Percentiles rank a stretch among this genome's conserved stretches.
Conservation (phyloP, 768 basidiomycete species). For the Rhizopogon vesiculosus region DNA sequence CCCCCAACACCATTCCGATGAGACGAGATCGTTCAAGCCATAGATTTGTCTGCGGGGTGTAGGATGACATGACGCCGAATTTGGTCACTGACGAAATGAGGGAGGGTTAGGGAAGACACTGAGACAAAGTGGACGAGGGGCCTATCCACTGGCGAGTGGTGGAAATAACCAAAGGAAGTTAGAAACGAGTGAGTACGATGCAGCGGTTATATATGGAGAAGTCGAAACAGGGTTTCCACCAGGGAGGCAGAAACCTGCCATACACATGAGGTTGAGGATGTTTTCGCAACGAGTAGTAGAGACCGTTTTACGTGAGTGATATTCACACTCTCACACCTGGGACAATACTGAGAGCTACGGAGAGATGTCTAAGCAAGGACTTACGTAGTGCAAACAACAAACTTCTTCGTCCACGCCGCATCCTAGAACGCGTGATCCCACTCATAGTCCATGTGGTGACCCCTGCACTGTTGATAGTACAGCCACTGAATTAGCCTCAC, state of each 20-base stretch:
- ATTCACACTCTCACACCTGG: no score
- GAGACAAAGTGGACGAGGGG: no score
- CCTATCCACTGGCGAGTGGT: no score
- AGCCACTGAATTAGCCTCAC: not conserved
- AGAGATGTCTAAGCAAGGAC: no score
- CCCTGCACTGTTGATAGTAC: no score
- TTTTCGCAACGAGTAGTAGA: not conserved
- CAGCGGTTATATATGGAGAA: not conserved
- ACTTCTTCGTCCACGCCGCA: no score
- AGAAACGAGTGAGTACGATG: no score
- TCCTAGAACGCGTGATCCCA: no score
- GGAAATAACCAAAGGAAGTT: no score
- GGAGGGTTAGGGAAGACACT: not conserved
- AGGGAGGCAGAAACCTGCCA: not conserved
- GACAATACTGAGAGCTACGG: no score
- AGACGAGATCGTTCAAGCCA: conserved; percentile 23
- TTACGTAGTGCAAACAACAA: no score
- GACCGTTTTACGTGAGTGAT: not conserved
- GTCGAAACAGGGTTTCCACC: not conserved
- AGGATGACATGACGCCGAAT: conserved; percentile 10
- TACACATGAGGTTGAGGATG: not conserved
- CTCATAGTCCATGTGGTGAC: no score
- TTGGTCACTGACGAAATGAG: not conserved
- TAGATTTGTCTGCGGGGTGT: conserved; percentile 12
- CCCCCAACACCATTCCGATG: conserved; percentile 12